Conservation (phyloP, 768 basidiomycete species). For the Cyathus striatus region DNA sequence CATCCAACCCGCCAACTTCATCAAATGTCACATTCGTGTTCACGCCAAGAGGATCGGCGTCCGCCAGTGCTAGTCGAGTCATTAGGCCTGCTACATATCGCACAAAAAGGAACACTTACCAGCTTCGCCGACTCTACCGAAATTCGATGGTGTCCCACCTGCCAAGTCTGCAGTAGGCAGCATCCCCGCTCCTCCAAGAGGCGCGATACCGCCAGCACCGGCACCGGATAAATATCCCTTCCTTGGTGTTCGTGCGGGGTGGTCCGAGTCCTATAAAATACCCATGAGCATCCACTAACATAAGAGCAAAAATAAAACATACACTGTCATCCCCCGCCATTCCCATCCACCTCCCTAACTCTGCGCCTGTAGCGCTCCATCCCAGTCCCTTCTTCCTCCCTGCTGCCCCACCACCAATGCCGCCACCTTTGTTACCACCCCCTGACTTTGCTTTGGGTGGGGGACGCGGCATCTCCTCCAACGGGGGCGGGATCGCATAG, state of each 20-base stretch:
- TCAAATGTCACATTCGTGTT: conserved; percentile 94
- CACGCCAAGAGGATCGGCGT: conserved; percentile 93
- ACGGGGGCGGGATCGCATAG: conserved; percentile 76
- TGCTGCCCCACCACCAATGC: conserved; percentile 22
- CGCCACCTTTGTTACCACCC: conserved; percentile 25
- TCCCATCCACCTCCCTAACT: conserved; percentile 75
- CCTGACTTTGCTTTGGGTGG: conserved; percentile 29
- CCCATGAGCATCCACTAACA: background rate
- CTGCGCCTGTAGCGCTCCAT: conserved; percentile 78
- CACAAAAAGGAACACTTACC: too few species aligned
- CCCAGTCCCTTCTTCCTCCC: conserved; percentile 48
- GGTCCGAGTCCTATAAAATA: conserved; percentile 62
- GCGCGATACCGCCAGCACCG: conserved; percentile 46
- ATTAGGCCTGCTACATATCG: too few species aligned
- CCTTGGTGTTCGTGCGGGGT: conserved; percentile 58
- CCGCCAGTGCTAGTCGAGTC: conserved; percentile 92
- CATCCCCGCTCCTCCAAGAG: conserved; percentile 56
- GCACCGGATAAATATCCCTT: too few species aligned
- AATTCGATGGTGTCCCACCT: conserved; percentile 77
- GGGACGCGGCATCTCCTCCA: conserved; percentile 62
- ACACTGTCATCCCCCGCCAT: conserved; percentile 70
- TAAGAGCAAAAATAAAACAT: conserved; percentile 11
- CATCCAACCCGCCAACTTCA: conserved; percentile 93
- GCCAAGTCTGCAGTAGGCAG: conserved; percentile 61
- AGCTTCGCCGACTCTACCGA: conserved; percentile 83